Evolutionary conservation across 2,329 filamentous ascomycete species (phyloP), one percentile per base, ranked within the genome.

Genomic region (Talaromyces amestolkiae): DNA sequence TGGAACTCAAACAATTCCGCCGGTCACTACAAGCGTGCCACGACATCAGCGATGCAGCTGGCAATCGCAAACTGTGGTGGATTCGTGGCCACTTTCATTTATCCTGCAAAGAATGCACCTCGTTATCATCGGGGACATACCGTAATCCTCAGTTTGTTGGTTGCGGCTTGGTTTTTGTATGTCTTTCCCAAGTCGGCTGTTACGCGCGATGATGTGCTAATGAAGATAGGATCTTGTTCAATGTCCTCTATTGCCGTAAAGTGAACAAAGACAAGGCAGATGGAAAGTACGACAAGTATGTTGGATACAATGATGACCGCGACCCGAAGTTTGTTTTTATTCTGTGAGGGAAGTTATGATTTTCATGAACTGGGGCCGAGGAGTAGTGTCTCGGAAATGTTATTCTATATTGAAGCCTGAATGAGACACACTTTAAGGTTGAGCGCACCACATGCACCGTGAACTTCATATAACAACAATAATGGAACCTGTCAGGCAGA

Each of bases 1-100:
- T 90, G 88, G 87, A 85, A 87, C 67, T 85, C 85, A 2, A 90
- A 90, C 72, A 90, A 90, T 72, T 87, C 84, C 0, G 87, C 87
- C 0, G 87, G 86, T 0, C 88, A 91, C 72, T 91, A 90, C 72
- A 91, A 91, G 74, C 79, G 89, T 15, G 88, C 89, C 0, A 90
- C 88, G 0, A 88, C 88, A 0, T 85, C 85, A 1, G 89, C 85
- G 0, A 70, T 90, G 69, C 88, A 91, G 74, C 79, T 91, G 31
- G 85, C 85, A 1, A 85, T 90, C 69, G 88, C 88, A 0, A 91
- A 91, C 68, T 85, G 83, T 8, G 88, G 88, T 54, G 88, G 88
- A 0, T 89, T 90, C 69, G 87, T 90, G 2, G 85, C 87, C 0
- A 86, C 84, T 0, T 89, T 89, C 71, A 83, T 87, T 4, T 90